A percentile compares a stretch with the other conserved stretches of the same genome.
These are phyloP conservation scores for Tuber microsphaerosporum DNA, from an alignment of 495 filamentous ascomycete genomes.

Conservation along the genomic window DNA sequence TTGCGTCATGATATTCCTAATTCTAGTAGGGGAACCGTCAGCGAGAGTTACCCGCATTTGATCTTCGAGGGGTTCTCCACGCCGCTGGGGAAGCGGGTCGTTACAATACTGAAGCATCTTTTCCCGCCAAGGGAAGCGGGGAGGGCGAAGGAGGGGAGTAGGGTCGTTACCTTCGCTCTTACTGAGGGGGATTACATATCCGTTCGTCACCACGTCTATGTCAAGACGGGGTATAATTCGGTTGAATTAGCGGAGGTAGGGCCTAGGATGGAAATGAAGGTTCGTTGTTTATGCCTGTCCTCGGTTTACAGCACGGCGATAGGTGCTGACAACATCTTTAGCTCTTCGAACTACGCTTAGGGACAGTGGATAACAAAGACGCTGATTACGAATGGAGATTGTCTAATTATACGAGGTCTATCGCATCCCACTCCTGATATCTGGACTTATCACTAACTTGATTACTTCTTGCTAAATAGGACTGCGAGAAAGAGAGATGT, in stretches of 20 bases:
- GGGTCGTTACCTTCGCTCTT: slow-evolving; percentile 90
- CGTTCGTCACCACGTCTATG: slow-evolving; percentile 73
- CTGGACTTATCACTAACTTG: slow-evolving; percentile 32
- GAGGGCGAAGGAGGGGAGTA: slow-evolving; percentile 67
- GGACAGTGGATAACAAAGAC: slow-evolving; percentile 89
- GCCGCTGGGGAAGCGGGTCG: slow-evolving; percentile 70
- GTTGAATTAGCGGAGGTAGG: slow-evolving; percentile 94
- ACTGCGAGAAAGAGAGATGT: slow-evolving; percentile 44
- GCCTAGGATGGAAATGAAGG: slow-evolving; percentile 84
- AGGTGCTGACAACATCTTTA: slow-evolving; percentile 33
- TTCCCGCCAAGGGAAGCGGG: slow-evolving; percentile 79
- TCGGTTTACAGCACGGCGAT: background rate
- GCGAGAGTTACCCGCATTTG: slow-evolving; percentile 86
- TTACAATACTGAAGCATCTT: slow-evolving; percentile 87
- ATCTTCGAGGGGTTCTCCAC: slow-evolving; percentile 92
- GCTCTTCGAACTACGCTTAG: slow-evolving; percentile 84
- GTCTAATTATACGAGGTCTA: slow-evolving; percentile 76
- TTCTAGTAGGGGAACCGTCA: slow-evolving; percentile 77
- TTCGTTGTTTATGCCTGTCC: slow-evolving; percentile 6
- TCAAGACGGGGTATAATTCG: slow-evolving; percentile 74
- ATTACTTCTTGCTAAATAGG: slow-evolving; percentile 22
- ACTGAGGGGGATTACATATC: slow-evolving; percentile 84
- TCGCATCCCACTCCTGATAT: slow-evolving; percentile 23
- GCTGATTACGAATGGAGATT: slow-evolving; percentile 96
- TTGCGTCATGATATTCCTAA: slow-evolving; percentile 90